phyloP scores from a whole-genome alignment of 768 basidiomycete species.

The Lactarius tabidus region DNA sequence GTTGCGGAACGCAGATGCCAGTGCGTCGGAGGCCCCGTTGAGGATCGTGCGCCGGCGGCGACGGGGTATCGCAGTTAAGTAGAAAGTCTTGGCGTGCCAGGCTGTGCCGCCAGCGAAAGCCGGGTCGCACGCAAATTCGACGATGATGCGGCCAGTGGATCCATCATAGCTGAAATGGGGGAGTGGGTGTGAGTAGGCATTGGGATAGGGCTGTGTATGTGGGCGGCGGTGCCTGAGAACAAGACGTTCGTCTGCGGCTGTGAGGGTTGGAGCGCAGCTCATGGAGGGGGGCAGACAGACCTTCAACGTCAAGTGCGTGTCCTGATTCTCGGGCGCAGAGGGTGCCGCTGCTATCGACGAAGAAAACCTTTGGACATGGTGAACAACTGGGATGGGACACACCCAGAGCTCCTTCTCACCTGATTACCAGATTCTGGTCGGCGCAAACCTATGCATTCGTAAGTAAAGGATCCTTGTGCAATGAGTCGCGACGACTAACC shows the following conservation, averaged over 20 bases:
- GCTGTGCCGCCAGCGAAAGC: conserved; percentile 43
- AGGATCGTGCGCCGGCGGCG: conserved; percentile 65
- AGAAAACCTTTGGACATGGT: conserved; percentile 60
- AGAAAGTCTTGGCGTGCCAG: conserved; percentile 59
- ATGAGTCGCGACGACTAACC: conserved; percentile 37
- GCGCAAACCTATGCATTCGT: conserved; percentile 49
- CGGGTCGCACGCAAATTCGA: conserved; percentile 61
- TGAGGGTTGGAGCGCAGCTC: conserved; percentile 2
- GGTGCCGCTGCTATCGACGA: conserved; percentile 74
- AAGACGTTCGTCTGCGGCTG: conserved; percentile 52
- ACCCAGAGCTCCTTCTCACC: conserved; percentile 36
- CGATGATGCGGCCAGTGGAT: conserved; percentile 54
- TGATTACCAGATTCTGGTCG: conserved; percentile 71
- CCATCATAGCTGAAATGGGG: conserved; percentile 62
- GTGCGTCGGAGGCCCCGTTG: conserved; percentile 64
- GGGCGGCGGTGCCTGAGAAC: conserved; percentile 77
- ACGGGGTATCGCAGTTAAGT: conserved; percentile 62
- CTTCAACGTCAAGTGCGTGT: conserved; percentile 78
- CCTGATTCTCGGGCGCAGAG: conserved; percentile 76
- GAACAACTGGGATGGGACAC: not conserved
- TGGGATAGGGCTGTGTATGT: conserved; percentile 72
- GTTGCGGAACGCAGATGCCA: conserved; percentile 53
- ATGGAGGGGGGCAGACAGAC: conserved; percentile 35
- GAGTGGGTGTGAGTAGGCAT: conserved; percentile 68
- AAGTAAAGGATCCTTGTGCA: not conserved